Percentiles rank a stretch among this genome's conserved stretches.
Conservation (phyloP, 805 yeast species). For the Lipomyces sp. region DNA sequence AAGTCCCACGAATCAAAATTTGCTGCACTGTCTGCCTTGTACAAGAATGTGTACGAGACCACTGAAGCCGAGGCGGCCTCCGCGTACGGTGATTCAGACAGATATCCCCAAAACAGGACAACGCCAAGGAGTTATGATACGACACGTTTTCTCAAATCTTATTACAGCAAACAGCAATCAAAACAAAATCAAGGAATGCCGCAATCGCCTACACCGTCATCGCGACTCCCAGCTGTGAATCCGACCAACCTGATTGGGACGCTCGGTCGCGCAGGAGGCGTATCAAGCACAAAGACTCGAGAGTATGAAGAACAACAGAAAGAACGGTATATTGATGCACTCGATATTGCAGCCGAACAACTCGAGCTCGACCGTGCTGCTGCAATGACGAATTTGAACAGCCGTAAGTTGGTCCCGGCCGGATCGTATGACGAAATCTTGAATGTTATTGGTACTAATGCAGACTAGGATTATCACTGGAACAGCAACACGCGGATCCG, state of each 20-base stretch:
- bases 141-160: slow-evolving; percentile 15
- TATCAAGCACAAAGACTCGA: slow-evolving; percentile 8
- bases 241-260: slow-evolving; percentile 8
- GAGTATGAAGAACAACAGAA: slow-evolving; percentile 6
- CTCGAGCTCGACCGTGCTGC: slow-evolving; percentile 6
- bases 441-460: too few species aligned
- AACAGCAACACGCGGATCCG: slow-evolving; percentile 1
- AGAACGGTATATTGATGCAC: background rate
- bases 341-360: slow-evolving; percentile 1
- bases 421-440: background rate
- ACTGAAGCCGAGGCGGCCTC: slow-evolving; percentile 6
- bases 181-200: background rate
- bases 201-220: background rate
- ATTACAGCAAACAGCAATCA: slow-evolving; percentile 8
- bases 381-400: background rate
- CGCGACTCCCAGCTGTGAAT: background rate
- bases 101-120: background rate
- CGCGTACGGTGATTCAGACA: too few species aligned
- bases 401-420: background rate
- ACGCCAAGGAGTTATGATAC: slow-evolving; percentile 19
- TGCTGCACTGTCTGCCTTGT: slow-evolving; percentile 1
- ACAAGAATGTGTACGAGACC: slow-evolving; percentile 5
- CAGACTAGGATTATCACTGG: too few species aligned
- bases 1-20: background rate
- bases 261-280: slow-evolving; percentile 19